Percentiles rank a stretch among this genome's conserved stretches.
These are phyloP conservation scores for Camillea tinctor DNA, from an alignment of 2,329 filamentous ascomycete genomes.

Conservation along the genomic window DNA sequence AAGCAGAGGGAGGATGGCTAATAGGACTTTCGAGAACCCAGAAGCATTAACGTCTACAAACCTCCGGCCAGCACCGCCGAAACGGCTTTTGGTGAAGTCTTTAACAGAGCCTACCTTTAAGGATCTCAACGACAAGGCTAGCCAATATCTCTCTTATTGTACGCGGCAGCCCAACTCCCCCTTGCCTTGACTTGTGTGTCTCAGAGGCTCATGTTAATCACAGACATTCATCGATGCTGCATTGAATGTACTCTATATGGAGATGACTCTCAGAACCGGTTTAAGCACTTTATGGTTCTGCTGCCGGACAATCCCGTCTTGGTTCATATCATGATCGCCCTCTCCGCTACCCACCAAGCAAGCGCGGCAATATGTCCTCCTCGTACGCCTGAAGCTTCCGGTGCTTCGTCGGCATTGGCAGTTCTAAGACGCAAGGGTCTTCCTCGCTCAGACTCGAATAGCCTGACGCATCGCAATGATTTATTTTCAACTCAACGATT, in stretches of 20 bases:
- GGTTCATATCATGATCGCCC: conserved; percentile 4
- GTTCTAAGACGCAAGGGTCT: too few relatives aligned
- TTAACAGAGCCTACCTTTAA: too few relatives aligned
- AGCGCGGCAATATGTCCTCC: not conserved
- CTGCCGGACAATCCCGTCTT: conserved; percentile 6
- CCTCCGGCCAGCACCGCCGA: not conserved
- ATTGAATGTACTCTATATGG: conserved; percentile 7
- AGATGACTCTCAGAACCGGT: not conserved
- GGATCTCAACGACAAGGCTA: too few relatives aligned
- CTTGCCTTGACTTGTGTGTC: not conserved
- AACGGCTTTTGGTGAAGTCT: too few relatives aligned
- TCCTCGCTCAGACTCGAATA: not conserved
- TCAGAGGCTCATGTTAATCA: not conserved
- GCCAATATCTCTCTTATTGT: too few relatives aligned
- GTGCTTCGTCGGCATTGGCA: not conserved
- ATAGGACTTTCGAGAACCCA: not conserved
- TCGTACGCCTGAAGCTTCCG: too few relatives aligned
- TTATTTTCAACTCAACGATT: not conserved
- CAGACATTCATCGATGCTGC: conserved; percentile 7
- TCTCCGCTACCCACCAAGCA: conserved; percentile 7
- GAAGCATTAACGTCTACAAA: not conserved
- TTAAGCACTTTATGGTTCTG: conserved; percentile 4
- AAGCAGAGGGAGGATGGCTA: conserved; percentile 6
- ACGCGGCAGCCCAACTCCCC: too few relatives aligned
- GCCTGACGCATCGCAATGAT: not conserved